A percentile compares a stretch with the other conserved stretches of the same genome.
Evolutionary conservation across 305 asterid genomes (phyloP).

Genomic region (Galium porrigens): DNA sequence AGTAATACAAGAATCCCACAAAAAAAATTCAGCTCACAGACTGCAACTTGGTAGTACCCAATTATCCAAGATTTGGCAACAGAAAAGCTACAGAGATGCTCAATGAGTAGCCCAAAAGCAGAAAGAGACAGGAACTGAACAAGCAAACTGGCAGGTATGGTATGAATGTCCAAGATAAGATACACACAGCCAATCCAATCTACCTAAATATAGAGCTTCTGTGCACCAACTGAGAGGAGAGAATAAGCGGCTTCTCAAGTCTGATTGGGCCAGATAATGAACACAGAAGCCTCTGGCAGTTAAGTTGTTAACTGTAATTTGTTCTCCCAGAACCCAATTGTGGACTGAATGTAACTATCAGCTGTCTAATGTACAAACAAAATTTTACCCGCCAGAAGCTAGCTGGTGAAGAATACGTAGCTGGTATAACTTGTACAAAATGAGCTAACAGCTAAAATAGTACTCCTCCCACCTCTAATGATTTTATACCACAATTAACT

Average conservation of each 20-base stretch:
- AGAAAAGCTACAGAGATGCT: not conserved
- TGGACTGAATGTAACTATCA: not conserved
- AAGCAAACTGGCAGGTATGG: not conserved
- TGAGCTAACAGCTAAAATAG: not conserved
- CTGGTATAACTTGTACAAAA: not conserved
- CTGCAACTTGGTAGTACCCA: not conserved
- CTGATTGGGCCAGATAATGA: conserved; percentile 1
- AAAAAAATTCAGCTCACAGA: not conserved
- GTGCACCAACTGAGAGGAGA: not conserved
- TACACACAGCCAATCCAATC: not conserved
- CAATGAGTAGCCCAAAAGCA: conserved; percentile 3
- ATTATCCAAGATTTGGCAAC: not conserved
- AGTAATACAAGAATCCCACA: not conserved
- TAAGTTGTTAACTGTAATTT: not conserved
- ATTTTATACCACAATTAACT: no score
- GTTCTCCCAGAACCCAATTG: not conserved
- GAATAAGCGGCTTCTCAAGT: conserved; percentile 3
- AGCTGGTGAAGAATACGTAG: not conserved
- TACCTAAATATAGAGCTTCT: not conserved
- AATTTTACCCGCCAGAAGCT: not conserved
- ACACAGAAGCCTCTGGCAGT: not conserved
- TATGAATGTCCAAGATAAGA: conserved; percentile 2
- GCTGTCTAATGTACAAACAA: not conserved
- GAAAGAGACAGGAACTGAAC: not conserved
- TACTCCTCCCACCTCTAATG: not conserved